A percentile compares a stretch with the other conserved stretches of the same genome.
Evolutionary conservation across 768 basidiomycete species (phyloP).

Genomic region (Cyclocybe cylindracea): DNA sequence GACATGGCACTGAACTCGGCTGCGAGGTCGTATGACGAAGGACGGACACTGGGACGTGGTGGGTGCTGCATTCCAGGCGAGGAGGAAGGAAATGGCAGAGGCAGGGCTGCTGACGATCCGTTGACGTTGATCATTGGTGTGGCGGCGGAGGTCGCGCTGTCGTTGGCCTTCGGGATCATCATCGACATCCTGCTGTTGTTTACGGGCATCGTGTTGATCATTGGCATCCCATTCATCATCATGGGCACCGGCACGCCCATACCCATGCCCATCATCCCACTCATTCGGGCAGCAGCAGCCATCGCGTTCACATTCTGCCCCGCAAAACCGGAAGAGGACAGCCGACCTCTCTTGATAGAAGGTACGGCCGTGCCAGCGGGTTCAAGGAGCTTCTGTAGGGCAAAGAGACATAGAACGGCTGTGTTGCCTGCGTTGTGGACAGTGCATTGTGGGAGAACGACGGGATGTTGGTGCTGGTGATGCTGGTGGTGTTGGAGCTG

Average conservation of each 20-base stretch:
- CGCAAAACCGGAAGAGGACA: no score
- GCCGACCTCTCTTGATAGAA: constrained; percentile 25
- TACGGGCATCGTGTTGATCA: constrained; percentile 11
- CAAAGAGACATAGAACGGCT: constrained; percentile 68
- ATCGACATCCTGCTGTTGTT: no score
- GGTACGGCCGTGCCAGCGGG: constrained; percentile 44
- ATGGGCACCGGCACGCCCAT: constrained; percentile 14
- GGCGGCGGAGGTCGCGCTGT: no score
- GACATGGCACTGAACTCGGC: constrained; percentile 36
- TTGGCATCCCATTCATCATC: constrained; percentile 1
- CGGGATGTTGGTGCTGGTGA: constrained; percentile 14
- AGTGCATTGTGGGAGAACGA: constrained; percentile 39
- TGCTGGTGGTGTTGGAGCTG: constrained; percentile 11
- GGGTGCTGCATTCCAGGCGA: no score
- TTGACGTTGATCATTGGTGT: no score
- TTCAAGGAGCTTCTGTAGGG: constrained; percentile 68
- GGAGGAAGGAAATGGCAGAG: background rate
- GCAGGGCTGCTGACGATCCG: background rate
- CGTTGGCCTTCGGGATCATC: no score
- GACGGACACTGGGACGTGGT: no score
- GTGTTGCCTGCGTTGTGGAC: constrained; percentile 83
- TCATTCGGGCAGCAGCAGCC: no score
- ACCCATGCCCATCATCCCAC: constrained; percentile 2
- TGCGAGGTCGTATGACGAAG: constrained; percentile 34
- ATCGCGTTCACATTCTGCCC: no score